Percentiles rank a stretch among this genome's conserved stretches.
phyloP scores from a whole-genome alignment of 2,329 filamentous ascomycete species.

The Pseudogymnoascus verrucosus region DNA sequence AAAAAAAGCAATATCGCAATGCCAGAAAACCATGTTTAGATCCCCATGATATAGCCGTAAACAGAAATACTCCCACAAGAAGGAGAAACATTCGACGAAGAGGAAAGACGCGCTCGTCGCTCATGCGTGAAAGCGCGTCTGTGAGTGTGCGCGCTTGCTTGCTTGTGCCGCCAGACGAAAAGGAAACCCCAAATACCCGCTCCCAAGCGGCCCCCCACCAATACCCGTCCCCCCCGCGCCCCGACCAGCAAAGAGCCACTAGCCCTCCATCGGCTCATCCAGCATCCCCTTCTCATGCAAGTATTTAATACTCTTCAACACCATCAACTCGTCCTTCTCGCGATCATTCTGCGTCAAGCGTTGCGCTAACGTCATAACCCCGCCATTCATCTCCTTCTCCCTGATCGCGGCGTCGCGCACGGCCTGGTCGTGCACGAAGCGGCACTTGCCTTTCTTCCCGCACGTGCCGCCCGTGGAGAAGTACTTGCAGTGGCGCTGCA shows the following conservation, averaged over 20 bases:
- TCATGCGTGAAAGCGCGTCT: too few relatives aligned
- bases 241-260: neutral
- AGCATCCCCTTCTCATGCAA: constrained; percentile 42
- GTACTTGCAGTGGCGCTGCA: constrained; percentile 62
- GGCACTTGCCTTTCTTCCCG: constrained; percentile 68
- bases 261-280: constrained; percentile 21
- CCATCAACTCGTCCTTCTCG: constrained; percentile 58
- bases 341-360: constrained; percentile 60
- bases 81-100: too few relatives aligned
- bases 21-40: too few relatives aligned
- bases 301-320: constrained; percentile 58
- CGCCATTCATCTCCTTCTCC: constrained; percentile 57
- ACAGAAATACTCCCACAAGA: too few relatives aligned
- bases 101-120: too few relatives aligned
- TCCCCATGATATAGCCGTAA: too few relatives aligned
- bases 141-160: too few relatives aligned
- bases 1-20: too few relatives aligned
- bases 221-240: too few relatives aligned
- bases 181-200: too few relatives aligned
- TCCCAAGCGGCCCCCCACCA: neutral
- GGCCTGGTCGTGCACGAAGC: constrained; percentile 59
- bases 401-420: constrained; percentile 55
- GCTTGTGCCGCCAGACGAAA: too few relatives aligned
- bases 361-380: constrained; percentile 58
- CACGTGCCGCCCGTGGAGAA: constrained; percentile 61